Evolutionary conservation across 441 rosid genomes (phyloP).

Genomic region (Adansonia madagascariensis): DNA sequence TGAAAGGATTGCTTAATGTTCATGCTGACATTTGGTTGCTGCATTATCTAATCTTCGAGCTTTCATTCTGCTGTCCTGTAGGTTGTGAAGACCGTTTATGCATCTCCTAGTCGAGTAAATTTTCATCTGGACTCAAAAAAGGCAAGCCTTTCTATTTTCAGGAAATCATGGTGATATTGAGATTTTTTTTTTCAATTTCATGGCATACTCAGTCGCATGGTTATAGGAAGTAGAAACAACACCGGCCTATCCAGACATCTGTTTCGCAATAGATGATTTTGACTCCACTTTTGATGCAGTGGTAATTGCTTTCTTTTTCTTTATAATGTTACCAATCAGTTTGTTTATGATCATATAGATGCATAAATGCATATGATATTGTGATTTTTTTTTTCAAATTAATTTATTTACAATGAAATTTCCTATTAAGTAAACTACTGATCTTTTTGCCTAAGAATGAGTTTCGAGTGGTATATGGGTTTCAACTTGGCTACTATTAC

Average conservation of each 20-base stretch:
- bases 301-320: constrained; percentile 48
- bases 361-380: not conserved
- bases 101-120: constrained; percentile 93
- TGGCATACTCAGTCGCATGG: constrained; percentile 36
- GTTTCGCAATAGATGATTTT: constrained; percentile 93
- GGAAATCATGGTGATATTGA: constrained; percentile 2
- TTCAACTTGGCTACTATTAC: constrained; percentile 16
- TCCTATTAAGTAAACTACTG: not conserved
- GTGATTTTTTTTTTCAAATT: constrained; percentile 9
- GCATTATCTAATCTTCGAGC: constrained; percentile 27
- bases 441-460: not conserved
- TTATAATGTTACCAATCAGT: constrained; percentile 10
- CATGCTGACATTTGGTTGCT: constrained; percentile 5
- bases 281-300: constrained; percentile 97
- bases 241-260: constrained; percentile 96
- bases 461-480: not conserved
- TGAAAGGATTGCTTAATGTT: constrained; percentile 11
- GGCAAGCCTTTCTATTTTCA: constrained; percentile 47
- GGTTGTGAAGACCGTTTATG: constrained; percentile 72
- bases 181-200: constrained; percentile 26
- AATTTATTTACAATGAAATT: not conserved
- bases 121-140: constrained; percentile 91
- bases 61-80: constrained; percentile 41
- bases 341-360: not conserved
- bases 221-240: constrained; percentile 87